These are phyloP conservation scores for Inonotus obliquus DNA, from an alignment of 1,284 basidiomycete genomes.

Conservation along the genomic window DNA sequence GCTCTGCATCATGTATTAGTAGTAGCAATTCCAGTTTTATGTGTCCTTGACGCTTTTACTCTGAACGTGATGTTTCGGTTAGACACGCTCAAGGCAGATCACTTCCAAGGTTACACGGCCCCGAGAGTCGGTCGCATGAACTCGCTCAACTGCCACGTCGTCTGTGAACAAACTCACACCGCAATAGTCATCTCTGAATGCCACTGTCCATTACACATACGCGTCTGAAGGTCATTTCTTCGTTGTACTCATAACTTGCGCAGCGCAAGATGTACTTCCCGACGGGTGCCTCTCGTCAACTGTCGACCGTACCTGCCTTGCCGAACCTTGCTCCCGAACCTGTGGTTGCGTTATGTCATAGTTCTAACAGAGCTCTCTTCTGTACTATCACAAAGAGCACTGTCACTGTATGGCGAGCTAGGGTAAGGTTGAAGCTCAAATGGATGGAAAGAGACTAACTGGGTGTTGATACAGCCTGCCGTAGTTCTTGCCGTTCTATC, in stretches of 20 bases:
- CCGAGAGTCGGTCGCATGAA: neutral
- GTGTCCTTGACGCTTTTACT: no score
- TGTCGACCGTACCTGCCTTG: conserved; percentile 61
- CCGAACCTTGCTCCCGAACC: conserved; percentile 57
- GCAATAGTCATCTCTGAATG: neutral
- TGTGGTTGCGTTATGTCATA: conserved; percentile 56
- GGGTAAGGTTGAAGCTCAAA: conserved; percentile 49
- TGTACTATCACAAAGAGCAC: conserved; percentile 65
- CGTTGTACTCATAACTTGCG: neutral
- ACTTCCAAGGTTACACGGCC: neutral
- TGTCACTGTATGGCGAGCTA: conserved; percentile 77
- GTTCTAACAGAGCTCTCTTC: conserved; percentile 74
- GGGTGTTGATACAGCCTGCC: conserved; percentile 55
- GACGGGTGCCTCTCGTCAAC: conserved; percentile 66
- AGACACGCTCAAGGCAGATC: neutral
- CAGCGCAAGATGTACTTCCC: conserved; percentile 69
- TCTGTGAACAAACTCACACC: neutral
- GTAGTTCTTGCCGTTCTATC: conserved; percentile 71
- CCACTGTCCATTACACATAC: neutral
- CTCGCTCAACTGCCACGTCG: conserved; percentile 9
- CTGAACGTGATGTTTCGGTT: no score
- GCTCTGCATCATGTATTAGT: conserved; percentile 11
- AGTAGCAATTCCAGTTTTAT: conserved; percentile 1
- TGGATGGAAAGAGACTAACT: conserved; percentile 7
- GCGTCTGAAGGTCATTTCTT: neutral